These are phyloP conservation scores for Citrus hindsii DNA, from an alignment of 345 rosid species.

Conservation along the genomic window DNA sequence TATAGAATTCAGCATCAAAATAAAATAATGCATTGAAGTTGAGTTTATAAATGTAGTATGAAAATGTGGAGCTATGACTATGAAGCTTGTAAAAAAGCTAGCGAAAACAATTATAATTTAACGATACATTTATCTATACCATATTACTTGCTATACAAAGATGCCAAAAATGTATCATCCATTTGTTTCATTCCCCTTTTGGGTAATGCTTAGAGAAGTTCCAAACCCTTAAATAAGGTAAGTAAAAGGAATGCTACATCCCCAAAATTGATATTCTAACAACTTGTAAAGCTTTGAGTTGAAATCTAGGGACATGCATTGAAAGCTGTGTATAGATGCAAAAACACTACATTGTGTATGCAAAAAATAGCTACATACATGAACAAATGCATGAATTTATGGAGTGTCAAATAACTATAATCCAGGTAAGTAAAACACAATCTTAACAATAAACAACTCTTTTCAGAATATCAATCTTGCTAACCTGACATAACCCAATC, in stretches of 20 bases:
- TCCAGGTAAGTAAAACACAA: not conserved
- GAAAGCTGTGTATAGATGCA: not conserved
- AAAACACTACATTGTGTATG: not conserved
- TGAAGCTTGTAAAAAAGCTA: not conserved
- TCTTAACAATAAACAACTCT: not conserved
- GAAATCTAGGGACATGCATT: slow-evolving; percentile 10
- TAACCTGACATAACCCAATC: not conserved
- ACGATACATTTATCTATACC: too few relatives aligned
- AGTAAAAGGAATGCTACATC: not conserved
- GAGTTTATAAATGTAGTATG: not conserved
- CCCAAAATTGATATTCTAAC: not conserved
- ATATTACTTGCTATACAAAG: not conserved
- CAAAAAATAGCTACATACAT: not conserved
- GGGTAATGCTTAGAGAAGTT: not conserved
- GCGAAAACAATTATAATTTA: not conserved
- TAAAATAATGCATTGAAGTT: not conserved
- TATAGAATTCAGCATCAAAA: not conserved
- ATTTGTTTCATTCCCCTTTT: not conserved
- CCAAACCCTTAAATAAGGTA: not conserved
- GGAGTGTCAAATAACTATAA: not conserved
- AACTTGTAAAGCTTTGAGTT: not conserved
- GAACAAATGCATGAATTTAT: slow-evolving; percentile 10
- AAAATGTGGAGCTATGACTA: not conserved
- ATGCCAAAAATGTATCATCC: slow-evolving; percentile 1
- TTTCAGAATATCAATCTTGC: not conserved